Base-by-base conservation (phyloP, 768 basidiomycete genomes). In the Macrocybe gigantea region DNA sequence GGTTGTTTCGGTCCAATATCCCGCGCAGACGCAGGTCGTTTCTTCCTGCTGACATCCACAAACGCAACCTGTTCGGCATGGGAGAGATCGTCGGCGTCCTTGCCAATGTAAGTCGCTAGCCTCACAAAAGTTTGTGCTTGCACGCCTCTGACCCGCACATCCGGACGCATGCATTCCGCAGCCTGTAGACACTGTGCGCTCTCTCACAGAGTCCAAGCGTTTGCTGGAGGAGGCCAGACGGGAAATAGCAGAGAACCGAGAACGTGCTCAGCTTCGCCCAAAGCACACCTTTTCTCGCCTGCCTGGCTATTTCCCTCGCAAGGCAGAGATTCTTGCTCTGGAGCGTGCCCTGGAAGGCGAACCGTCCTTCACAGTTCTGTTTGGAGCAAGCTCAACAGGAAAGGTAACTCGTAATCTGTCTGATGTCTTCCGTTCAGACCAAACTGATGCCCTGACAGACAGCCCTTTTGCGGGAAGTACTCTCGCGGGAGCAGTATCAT, bases 101-200 rank as follows among this genome's bases (percentile, higher is more conserved):
- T 14, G 69, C 83, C 31, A 89, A 88, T 53, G 88, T 88, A 69
- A 41, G 82, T 65, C 35, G 29, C 11, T 33, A 22, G 32, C 11
- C 33, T 22, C 36, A 41, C 30, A 35, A 36, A n/a, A 41, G 15
- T 9, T 14, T 45, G 43, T 44, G 37, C 40, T 41, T 38, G 42
- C 44, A 50, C 35, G 32, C 36, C 9, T 14, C 10, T 29, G 31
- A 13, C n/a, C n/a, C n/a, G n/a, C n/a, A n/a, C n/a, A n/a, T n/a
- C 22, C 30, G 32, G 54, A 53, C 49, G 43, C 41, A 50, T 48
- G 41, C 47, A 55, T 41, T 48, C 33, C 38, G 22, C 22, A 91
- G 88, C 89, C 89, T 2, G 80, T 80, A 50, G 82, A 88, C 53
- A 87, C 88, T 2, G 76, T 90, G 1, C 81, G 87, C 29, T 88